Evolutionary conservation across 202 grass and related monocot species (phyloP), one percentile per base, ranked within the genome.

Genomic region (Brachypodium distachyon): DNA sequence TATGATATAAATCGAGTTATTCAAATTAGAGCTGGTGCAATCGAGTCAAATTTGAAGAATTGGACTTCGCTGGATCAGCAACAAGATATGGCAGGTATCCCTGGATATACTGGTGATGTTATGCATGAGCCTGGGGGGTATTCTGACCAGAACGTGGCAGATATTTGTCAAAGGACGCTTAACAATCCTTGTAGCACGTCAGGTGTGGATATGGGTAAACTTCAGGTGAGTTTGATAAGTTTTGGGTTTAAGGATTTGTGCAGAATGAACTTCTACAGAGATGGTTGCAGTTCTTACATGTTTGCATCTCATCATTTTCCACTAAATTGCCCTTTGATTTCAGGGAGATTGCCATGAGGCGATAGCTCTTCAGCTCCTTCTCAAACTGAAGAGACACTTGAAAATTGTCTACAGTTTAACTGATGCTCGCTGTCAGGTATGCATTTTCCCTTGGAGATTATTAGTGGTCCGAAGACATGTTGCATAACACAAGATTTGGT

Each of bases 1-100:
- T 96, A 96, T 73, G 92, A 96, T 80, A 99, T 99, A 86, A 99
- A 99, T 86, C 82, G 96, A 80, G 72, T 99, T 81, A 87, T 99
- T 89, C 92, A 96, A 78, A 62, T 99, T 50, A 90, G 76, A 84
- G 96, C 92, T 38, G 96, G 96, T 38, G 85, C 89, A 54, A 34
- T 99, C 18, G 96, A 99, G 78, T 61, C 87, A 59, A 99, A 88
- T 87, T 85, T 99, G 87, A 99, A 99, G 90, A 56, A 69, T 8
- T 96, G 96, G 92, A 92, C 77, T 77, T 96, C 81, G n/a, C 76
- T 95, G 50, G 78, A 71, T 40, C 96, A 87, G 40, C 85, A 85
- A 41, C 67, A 75, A 78, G 48, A 67, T 67, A 44, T 26, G 4
- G 43, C 39, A 10, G 81, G 72, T 75, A 23, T 82, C 46, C 31